Evolutionary conservation across 345 rosid species (phyloP), one percentile per base, ranked within the genome.

Genomic region (Eucalyptus tenuipes): DNA sequence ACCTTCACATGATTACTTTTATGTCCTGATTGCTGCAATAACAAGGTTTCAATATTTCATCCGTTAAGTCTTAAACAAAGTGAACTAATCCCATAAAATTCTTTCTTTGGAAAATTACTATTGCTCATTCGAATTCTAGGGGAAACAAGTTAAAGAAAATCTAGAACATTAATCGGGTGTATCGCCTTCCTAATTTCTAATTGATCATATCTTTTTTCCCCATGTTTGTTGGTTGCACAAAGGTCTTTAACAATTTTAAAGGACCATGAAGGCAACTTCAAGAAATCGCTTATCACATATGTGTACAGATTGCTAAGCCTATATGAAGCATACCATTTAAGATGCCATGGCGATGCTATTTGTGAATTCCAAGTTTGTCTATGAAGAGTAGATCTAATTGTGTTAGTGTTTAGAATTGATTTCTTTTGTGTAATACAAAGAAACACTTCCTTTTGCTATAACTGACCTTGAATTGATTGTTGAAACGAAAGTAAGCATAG

Each of bases 311-410:
- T 87, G 44, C 16, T 47, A 16, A 49, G 45, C 68, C n/a, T 47
- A 31, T 48, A 91, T 25, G 91, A 91, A 85, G 91, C 91, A 3
- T 66, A 89, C 33, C 88, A 89, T 81, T 61, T 86, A 5, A 45
- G 87, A 4, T 52, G 86, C 9, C 68, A 59, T 40, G 88, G 88
- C 45, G 90, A 91, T 8, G 84, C 88, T 17, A 37, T 85, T 24
- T 22, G 89, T 10, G 90, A 88, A 15, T 49, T 2, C 50, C 50
- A 49, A 49, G 50, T 14, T 49, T 49, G 50, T 2, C 17, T 49
- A 49, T 49, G 17, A 49, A 49, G 50, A 49, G 50, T 49, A 13
- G 50, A 49, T 49, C 50, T 49, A 49, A 49, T 49, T 49, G 2
- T 49, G 5, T 5, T 49, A 49, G 7, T 49, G 50, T 49, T 49